Conservation (phyloP, 2,329 filamentous ascomycete species). For the Pseudogymnoascus sp. region DNA sequence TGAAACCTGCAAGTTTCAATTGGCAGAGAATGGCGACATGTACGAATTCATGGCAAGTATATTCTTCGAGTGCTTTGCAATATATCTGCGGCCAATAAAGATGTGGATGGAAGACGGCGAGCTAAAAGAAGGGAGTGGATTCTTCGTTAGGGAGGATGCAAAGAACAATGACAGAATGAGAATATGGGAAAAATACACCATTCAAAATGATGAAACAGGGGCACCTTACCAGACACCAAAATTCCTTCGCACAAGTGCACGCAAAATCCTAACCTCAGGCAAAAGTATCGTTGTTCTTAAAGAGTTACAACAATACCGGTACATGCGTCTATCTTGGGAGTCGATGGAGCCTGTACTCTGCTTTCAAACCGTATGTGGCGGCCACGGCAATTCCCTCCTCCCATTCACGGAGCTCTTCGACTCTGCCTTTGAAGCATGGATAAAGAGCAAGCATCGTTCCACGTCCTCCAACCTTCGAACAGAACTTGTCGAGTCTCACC, state of each 20-base stretch:
- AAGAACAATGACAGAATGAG: constrained; percentile 46
- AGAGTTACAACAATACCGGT: constrained; percentile 50
- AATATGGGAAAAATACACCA: constrained; percentile 39
- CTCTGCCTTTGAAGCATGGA: constrained; percentile 63
- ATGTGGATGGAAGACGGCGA: constrained; percentile 78
- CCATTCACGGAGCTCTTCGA: constrained; percentile 71
- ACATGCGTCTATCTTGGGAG: constrained; percentile 27
- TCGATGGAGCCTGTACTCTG: constrained; percentile 41
- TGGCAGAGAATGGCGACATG: constrained; percentile 51
- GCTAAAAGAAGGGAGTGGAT: constrained; percentile 55
- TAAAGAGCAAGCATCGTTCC: constrained; percentile 62
- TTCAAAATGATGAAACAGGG: constrained; percentile 53
- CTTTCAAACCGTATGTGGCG: constrained; percentile 47
- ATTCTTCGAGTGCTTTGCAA: constrained; percentile 73
- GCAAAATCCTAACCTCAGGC: constrained; percentile 74
- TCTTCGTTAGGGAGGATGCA: constrained; percentile 61
- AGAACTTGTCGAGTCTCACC: constrained; percentile 60
- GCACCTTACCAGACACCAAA: constrained; percentile 54
- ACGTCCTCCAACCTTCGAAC: constrained; percentile 58
- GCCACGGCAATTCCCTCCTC: constrained; percentile 39
- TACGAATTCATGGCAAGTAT: constrained; percentile 58
- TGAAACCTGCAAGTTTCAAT: constrained; percentile 58
- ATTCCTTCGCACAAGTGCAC: constrained; percentile 62
- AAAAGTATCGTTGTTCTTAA: constrained; percentile 84
- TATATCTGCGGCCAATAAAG: constrained; percentile 72